Percentiles rank a stretch among this genome's conserved stretches.
Evolutionary conservation across 2,329 filamentous ascomycete genomes (phyloP).

Genomic region (Xenoacremonium recifei): DNA sequence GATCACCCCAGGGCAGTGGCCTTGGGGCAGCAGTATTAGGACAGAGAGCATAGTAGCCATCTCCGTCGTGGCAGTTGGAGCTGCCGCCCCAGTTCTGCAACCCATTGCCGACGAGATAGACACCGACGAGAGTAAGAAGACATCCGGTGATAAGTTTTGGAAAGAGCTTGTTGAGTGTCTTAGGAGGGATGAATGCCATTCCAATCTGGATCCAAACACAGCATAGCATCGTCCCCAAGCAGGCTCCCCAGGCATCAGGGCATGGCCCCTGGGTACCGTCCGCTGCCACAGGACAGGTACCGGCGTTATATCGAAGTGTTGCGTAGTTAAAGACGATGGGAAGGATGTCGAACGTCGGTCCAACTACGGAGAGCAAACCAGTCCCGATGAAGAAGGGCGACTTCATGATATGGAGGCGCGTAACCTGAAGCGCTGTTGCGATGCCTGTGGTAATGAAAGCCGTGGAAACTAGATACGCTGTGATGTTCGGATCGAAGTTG

Average conservation of each 20-base stretch:
- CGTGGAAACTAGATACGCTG: conserved; percentile 5
- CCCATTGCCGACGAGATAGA: conserved; percentile 6
- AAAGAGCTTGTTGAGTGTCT: conserved; percentile 6
- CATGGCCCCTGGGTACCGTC: conserved; percentile 6
- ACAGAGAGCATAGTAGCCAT: conserved; percentile 6
- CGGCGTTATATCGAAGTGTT: conserved; percentile 3
- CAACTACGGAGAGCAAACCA: conserved; percentile 6
- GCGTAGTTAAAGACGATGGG: conserved; percentile 6
- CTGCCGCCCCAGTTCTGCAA: conserved; percentile 9
- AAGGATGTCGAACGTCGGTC: conserved; percentile 8
- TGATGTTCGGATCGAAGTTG: conserved; percentile 50
- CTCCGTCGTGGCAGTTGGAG: conserved; percentile 6
- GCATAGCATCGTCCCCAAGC: conserved; percentile 8
- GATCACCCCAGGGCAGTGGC: conserved; percentile 8
- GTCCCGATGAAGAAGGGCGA: conserved; percentile 9
- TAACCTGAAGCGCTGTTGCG: conserved; percentile 60
- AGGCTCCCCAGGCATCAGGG: conserved; percentile 8
- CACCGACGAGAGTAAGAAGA: conserved; percentile 6
- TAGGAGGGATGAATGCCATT: conserved; percentile 7
- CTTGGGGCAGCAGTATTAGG: conserved; percentile 5
- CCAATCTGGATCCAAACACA: conserved; percentile 5
- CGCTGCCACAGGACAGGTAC: conserved; percentile 4
- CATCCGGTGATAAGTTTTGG: conserved; percentile 9
- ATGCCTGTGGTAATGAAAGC: conserved; percentile 64
- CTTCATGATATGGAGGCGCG: conserved; percentile 22